A percentile compares a stretch with the other conserved stretches of the same genome.
These are phyloP conservation scores for Lactarius deliciosus DNA, from an alignment of 768 basidiomycete genomes.

Conservation along the genomic window DNA sequence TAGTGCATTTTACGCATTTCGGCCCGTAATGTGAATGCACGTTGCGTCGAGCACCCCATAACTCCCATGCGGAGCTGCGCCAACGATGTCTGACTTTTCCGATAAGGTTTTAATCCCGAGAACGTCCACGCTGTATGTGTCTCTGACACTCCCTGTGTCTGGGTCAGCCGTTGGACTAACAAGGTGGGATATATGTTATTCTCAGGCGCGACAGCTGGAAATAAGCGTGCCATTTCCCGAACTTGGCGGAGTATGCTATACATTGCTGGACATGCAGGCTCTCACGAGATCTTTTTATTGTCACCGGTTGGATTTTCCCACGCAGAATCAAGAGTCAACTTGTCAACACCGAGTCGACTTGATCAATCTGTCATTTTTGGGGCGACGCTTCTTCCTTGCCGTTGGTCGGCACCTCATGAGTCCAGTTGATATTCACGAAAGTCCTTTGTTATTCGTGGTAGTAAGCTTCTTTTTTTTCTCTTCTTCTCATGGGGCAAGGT, in stretches of 20 bases:
- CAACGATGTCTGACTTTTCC: background rate
- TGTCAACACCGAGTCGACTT: background rate
- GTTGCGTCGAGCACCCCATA: background rate
- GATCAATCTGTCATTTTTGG: slow-evolving; percentile 4
- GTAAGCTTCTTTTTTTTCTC: background rate
- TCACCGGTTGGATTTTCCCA: slow-evolving; percentile 5
- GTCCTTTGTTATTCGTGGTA: slow-evolving; percentile 1
- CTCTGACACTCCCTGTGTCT: background rate
- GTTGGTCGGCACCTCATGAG: background rate
- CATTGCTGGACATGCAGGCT: background rate
- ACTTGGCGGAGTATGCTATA: background rate
- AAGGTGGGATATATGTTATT: background rate
- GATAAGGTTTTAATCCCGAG: background rate
- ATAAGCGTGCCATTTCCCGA: slow-evolving; percentile 7
- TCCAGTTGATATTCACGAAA: slow-evolving; percentile 1
- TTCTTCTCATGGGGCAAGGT: slow-evolving; percentile 1
- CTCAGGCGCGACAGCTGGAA: background rate
- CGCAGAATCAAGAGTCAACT: background rate
- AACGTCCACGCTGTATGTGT: background rate
- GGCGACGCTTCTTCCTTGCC: background rate
- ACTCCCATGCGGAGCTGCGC: slow-evolving; percentile 15
- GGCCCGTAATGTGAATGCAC: slow-evolving; percentile 13
- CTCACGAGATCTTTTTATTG: background rate
- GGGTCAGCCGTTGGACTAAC: background rate
- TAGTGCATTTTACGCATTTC: slow-evolving; percentile 3